Conservation (phyloP, 768 basidiomycete genomes). For the Lactarius trivialis region DNA sequence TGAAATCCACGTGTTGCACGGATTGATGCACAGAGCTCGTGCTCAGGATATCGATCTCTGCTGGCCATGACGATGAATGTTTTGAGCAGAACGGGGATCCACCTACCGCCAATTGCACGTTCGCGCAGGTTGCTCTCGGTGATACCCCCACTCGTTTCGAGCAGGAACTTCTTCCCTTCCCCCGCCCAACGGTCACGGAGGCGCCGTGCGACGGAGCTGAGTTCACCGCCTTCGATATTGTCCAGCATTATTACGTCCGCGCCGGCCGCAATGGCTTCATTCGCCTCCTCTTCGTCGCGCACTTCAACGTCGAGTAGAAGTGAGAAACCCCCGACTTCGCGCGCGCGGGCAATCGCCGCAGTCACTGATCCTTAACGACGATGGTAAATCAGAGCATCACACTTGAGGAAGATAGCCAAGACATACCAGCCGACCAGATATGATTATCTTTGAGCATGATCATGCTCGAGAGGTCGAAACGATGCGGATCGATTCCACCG, state of each 20-base stretch:
- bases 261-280: conserved; percentile 95
- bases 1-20: conserved; percentile 92
- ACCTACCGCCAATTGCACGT: conserved; percentile 75
- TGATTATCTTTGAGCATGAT: conserved; percentile 99
- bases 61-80: background rate
- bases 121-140: conserved; percentile 80
- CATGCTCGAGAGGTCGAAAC: conserved; percentile 97
- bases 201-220: conserved; percentile 58
- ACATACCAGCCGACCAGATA: conserved; percentile 88
- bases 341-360: conserved; percentile 77
- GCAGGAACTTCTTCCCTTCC: conserved; percentile 66
- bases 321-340: conserved; percentile 85
- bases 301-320: conserved; percentile 93
- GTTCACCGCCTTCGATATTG: conserved; percentile 75
- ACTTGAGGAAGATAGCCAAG: background rate
- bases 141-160: conserved; percentile 94
- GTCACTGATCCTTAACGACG: conserved; percentile 72
- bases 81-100: background rate
- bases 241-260: conserved; percentile 95
- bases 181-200: conserved; percentile 77
- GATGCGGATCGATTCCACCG: conserved; percentile 92
- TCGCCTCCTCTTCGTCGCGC: conserved; percentile 78
- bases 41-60: conserved; percentile 93
- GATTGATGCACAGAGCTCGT: conserved; percentile 89
- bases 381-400: background rate